A percentile compares a stretch with the other conserved stretches of the same genome.
Evolutionary conservation across 225 moss, liverwort and hornwort species (phyloP).

Genomic region (Bryoerythrophyllum caledonicum): DNA sequence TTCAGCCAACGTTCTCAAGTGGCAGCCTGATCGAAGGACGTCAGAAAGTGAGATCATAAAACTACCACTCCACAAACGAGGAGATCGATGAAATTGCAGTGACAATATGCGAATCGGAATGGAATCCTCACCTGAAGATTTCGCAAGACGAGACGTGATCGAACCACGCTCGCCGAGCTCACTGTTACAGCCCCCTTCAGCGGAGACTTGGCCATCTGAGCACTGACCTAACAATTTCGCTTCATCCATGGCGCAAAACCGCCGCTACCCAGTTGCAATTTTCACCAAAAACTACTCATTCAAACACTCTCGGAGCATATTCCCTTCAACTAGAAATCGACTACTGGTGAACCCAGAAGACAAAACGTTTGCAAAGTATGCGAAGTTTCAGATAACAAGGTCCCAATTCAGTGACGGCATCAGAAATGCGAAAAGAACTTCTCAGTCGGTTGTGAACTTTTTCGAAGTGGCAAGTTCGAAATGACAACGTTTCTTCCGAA

Average conservation of each 20-base stretch:
- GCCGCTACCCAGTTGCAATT: not conserved
- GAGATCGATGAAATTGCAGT: not conserved
- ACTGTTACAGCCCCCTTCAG: not conserved
- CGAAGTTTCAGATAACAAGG: no score
- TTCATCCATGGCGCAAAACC: conserved; percentile 28
- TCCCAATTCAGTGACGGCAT: not conserved
- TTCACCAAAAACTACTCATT: not conserved
- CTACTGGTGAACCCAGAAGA: no score
- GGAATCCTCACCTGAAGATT: conserved; percentile 21
- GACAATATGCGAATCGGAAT: not conserved
- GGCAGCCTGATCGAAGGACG: conserved; percentile 15
- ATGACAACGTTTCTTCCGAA: not conserved
- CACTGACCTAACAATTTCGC: not conserved
- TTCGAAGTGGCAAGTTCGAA: not conserved
- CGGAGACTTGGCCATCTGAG: not conserved
- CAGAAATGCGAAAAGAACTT: not conserved
- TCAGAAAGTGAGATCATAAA: not conserved
- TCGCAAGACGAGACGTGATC: not conserved
- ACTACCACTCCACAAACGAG: no score
- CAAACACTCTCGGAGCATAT: not conserved
- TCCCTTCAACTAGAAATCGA: not conserved
- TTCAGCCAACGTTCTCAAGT: not conserved
- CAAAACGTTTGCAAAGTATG: not conserved
- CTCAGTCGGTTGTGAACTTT: not conserved
- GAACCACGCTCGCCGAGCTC: not conserved